Evolutionary conservation across 257 asterid genomes (phyloP).

Genomic region (Nicotiana tabacum): DNA sequence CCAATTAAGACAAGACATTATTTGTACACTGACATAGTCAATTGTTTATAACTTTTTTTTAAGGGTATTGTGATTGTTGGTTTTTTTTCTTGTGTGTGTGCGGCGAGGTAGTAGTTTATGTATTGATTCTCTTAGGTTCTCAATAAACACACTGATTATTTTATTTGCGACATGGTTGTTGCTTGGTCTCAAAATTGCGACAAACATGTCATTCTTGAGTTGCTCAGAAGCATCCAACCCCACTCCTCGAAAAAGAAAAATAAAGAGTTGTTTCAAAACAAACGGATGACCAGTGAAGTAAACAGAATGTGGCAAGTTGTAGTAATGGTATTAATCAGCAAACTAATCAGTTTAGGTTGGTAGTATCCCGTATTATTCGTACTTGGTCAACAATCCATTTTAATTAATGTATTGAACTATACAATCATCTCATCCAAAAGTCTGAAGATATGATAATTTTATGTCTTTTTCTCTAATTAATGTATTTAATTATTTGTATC

Average conservation of each 20-base stretch:
- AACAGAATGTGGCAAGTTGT: neutral
- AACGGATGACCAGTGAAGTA: neutral
- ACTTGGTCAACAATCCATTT: too few relatives aligned
- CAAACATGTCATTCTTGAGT: slow-evolving; percentile 11
- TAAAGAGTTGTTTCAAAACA: too few relatives aligned
- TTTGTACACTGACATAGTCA: neutral
- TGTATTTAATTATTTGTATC: too few relatives aligned
- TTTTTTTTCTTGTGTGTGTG: too few relatives aligned
- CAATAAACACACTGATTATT: neutral
- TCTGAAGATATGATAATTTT: neutral
- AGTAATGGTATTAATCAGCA: neutral
- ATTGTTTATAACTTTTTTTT: too few relatives aligned
- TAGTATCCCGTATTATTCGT: neutral
- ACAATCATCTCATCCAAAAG: neutral
- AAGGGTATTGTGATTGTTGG: neutral
- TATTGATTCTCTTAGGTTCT: slow-evolving; percentile 9
- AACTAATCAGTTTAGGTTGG: neutral
- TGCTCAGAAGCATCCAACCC: neutral
- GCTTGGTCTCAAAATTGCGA: slow-evolving; percentile 10
- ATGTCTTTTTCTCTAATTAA: too few relatives aligned
- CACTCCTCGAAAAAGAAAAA: neutral
- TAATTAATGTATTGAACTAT: neutral
- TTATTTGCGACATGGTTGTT: neutral
- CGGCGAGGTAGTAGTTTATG: neutral
- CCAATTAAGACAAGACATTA: too few relatives aligned